A percentile compares a stretch with the other conserved stretches of the same genome.
Evolutionary conservation across 2,329 filamentous ascomycete genomes (phyloP).

Genomic region (Botrytis aclada): DNA sequence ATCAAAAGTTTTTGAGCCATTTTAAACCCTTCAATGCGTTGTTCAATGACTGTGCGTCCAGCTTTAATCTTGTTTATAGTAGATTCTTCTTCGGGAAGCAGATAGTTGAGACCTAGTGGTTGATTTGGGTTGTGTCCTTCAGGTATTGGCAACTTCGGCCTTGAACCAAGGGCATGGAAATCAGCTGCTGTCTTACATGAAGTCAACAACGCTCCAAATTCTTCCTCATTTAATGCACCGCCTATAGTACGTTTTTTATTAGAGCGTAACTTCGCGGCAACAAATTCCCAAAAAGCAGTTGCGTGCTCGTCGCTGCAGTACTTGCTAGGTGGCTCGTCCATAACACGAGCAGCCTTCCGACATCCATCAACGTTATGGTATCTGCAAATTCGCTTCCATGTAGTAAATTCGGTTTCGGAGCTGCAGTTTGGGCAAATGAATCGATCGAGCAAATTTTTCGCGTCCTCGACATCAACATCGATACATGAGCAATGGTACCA

Average conservation of each 20-base stretch:
- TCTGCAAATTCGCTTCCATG: constrained; percentile 37
- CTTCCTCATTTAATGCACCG: constrained; percentile 30
- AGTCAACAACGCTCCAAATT: constrained; percentile 29
- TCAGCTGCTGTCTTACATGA: constrained; percentile 24
- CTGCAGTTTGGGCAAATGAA: constrained; percentile 37
- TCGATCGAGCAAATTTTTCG: constrained; percentile 35
- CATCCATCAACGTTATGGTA: constrained; percentile 31
- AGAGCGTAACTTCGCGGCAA: constrained; percentile 24
- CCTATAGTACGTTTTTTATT: constrained; percentile 33
- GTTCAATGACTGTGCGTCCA: constrained; percentile 25
- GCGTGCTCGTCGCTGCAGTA: constrained; percentile 37
- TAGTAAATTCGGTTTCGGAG: constrained; percentile 30
- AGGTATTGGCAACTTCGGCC: constrained; percentile 32
- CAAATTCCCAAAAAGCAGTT: constrained; percentile 28
- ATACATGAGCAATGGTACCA: constrained; percentile 39
- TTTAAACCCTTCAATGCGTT: constrained; percentile 25
- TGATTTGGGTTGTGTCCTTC: constrained; percentile 32
- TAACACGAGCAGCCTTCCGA: constrained; percentile 34
- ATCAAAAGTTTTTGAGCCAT: constrained; percentile 29
- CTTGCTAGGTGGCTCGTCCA: constrained; percentile 34
- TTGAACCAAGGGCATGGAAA: constrained; percentile 32
- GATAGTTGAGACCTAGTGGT: constrained; percentile 32
- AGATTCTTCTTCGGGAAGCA: constrained; percentile 31
- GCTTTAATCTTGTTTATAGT: constrained; percentile 28
- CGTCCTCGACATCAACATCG: constrained; percentile 32